Percentiles rank a stretch among this genome's conserved stretches.
These are phyloP conservation scores for Alternaria brassicicola DNA, from an alignment of 2,329 filamentous ascomycete species.

Conservation along the genomic window DNA sequence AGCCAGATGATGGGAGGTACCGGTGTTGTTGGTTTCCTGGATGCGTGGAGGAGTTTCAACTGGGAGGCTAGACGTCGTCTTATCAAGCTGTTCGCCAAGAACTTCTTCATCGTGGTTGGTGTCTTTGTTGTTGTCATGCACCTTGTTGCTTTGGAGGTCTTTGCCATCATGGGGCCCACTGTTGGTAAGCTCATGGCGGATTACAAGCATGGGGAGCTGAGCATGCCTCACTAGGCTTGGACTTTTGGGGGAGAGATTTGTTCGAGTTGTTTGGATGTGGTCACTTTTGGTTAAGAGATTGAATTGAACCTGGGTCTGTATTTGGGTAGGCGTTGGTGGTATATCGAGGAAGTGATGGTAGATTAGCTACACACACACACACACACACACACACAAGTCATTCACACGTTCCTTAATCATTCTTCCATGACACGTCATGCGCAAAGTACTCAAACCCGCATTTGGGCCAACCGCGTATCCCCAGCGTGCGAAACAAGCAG, in stretches of 20 bases:
- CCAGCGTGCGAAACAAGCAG: not conserved
- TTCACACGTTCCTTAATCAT: no score
- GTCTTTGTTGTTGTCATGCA: slow-evolving; percentile 56
- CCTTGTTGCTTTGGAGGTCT: slow-evolving; percentile 60
- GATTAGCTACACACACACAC: not conserved
- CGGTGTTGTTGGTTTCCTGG: slow-evolving; percentile 71
- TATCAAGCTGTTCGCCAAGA: slow-evolving; percentile 76
- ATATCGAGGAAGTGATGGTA: not conserved
- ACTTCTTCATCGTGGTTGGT: slow-evolving; percentile 61
- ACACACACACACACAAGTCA: not conserved
- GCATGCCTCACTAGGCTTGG: not conserved
- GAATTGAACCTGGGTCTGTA: not conserved
- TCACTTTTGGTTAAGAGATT: not conserved
- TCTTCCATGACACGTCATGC: no score
- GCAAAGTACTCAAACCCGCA: no score
- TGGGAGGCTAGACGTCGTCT: slow-evolving; percentile 74
- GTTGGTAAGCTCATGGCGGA: slow-evolving; percentile 29
- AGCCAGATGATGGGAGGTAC: slow-evolving; percentile 75
- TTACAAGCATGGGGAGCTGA: slow-evolving; percentile 21
- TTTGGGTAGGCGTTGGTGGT: not conserved
- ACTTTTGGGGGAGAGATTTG: no score
- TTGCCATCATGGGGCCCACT: slow-evolving; percentile 55
- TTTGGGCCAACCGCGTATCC: no score
- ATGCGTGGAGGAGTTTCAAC: slow-evolving; percentile 82
- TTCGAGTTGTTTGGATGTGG: no score